Evolutionary conservation across 2,329 filamentous ascomycete species (phyloP).

Genomic region (Aureobasidium sp.): DNA sequence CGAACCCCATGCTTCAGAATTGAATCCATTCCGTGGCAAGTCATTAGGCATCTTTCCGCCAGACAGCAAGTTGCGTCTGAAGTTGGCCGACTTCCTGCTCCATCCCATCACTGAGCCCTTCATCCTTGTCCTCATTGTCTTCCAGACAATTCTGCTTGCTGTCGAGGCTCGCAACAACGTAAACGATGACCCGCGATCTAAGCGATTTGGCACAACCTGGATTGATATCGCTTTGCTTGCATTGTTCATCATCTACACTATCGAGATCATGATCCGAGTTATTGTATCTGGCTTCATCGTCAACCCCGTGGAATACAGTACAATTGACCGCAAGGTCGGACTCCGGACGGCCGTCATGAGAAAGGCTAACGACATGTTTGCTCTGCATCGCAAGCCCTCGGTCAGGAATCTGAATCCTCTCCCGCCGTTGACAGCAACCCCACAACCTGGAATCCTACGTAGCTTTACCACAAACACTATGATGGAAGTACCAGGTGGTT

Average conservation of each 20-base stretch:
- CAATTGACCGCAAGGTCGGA: conserved; percentile 70
- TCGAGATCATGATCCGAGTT: conserved; percentile 73
- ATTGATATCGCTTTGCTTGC: conserved; percentile 75
- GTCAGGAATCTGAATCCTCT: conserved; percentile 40
- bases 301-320: conserved; percentile 87
- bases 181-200: conserved; percentile 50
- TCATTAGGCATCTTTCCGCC: conserved; percentile 78
- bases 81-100: conserved; percentile 74
- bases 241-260: conserved; percentile 81
- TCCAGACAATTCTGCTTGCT: conserved; percentile 81
- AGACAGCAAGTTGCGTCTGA: conserved; percentile 63
- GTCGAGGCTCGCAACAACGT: conserved; percentile 67
- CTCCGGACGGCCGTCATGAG: conserved; percentile 64
- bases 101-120: conserved; percentile 80
- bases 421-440: conserved; percentile 16
- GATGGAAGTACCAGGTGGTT: conserved; percentile 47
- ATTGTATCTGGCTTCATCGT: conserved; percentile 90
- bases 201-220: conserved; percentile 55
- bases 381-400: conserved; percentile 67
- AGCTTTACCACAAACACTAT: conserved; percentile 30
- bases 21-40: conserved; percentile 78
- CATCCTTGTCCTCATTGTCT: conserved; percentile 76
- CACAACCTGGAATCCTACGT: conserved; percentile 22
- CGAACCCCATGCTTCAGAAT: conserved; percentile 20
- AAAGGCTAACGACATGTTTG: conserved; percentile 71